Evolutionary conservation across 495 filamentous ascomycete species (phyloP).

Genomic region (Astrothelium subdiscretum): DNA sequence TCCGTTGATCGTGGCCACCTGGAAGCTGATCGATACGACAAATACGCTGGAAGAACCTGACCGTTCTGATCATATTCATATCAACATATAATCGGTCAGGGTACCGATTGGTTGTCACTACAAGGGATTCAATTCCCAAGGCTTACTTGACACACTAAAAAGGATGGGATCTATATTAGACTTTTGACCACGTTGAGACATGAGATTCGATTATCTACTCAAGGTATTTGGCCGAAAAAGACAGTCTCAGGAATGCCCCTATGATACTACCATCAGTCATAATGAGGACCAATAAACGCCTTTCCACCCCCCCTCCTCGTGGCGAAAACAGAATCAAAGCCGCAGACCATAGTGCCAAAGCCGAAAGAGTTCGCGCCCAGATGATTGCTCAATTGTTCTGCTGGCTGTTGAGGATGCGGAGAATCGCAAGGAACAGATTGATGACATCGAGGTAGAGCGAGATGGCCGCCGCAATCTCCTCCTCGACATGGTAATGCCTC

Average conservation of each 20-base stretch:
- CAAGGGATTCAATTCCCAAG: neutral
- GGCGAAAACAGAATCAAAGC: neutral
- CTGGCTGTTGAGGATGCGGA: constrained; percentile 82
- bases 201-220: too few species aligned
- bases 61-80: neutral
- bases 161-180: too few species aligned
- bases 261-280: too few species aligned
- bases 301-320: neutral
- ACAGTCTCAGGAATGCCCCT: too few species aligned
- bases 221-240: too few species aligned
- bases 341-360: neutral
- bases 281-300: neutral
- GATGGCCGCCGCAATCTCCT: constrained; percentile 96
- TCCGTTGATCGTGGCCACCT: neutral
- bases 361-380: neutral
- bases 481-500: constrained; percentile 92
- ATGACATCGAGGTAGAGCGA: constrained; percentile 92
- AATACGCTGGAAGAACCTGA: neutral
- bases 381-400: constrained; percentile 56
- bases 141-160: too few species aligned
- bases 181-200: neutral
- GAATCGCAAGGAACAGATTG: constrained; percentile 89
- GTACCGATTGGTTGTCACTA: neutral
- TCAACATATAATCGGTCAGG: neutral
- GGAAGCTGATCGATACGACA: neutral